phyloP scores from a whole-genome alignment of 140 eudicot species.

The Senecio squalidus region DNA sequence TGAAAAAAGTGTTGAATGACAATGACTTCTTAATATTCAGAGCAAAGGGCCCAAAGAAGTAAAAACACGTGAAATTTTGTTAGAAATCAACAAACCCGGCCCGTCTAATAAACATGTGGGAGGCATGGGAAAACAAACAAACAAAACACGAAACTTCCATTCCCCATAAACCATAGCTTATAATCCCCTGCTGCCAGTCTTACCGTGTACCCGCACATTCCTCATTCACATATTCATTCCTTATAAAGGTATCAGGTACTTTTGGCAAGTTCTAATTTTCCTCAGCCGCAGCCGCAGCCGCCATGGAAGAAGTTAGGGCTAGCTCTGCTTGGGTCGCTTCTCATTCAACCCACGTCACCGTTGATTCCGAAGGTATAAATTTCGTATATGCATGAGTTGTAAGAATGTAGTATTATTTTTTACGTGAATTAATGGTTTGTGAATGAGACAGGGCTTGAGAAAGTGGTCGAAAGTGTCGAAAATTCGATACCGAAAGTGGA shows the following conservation, averaged over 20 bases:
- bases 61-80: neutral
- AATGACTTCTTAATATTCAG: too few species aligned
- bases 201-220: conserved; percentile 21
- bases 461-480: conserved; percentile 63
- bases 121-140: conserved; percentile 7
- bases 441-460: conserved; percentile 63
- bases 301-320: conserved; percentile 86
- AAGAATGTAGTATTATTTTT: neutral
- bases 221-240: too few species aligned
- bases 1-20: too few species aligned
- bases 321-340: conserved; percentile 81
- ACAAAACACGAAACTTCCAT: conserved; percentile 34
- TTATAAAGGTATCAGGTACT: neutral
- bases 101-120: conserved; percentile 4
- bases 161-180: conserved; percentile 15
- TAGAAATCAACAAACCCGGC: conserved; percentile 9
- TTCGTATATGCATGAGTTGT: neutral
- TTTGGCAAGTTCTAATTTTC: neutral
- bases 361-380: conserved; percentile 51
- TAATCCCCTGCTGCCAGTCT: conserved; percentile 13
- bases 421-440: too few species aligned
- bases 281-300: conserved; percentile 12
- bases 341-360: conserved; percentile 76
- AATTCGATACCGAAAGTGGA: conserved; percentile 85
- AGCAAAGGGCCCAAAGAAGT: neutral